Conservation (phyloP, 2,329 filamentous ascomycete species). For the Aspergillus floridensis region DNA sequence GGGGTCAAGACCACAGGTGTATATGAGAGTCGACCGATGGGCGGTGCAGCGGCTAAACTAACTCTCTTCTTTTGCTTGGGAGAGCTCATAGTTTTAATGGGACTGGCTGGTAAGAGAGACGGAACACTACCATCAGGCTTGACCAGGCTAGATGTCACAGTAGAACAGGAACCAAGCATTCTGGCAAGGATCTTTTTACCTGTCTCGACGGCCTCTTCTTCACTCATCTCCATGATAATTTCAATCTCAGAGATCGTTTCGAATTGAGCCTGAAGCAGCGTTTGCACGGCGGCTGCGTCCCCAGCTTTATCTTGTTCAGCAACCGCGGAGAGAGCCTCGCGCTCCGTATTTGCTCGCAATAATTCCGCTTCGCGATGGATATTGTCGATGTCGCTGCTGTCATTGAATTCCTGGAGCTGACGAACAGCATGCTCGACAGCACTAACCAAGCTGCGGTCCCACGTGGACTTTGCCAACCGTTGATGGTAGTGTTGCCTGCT, state of each 20-base stretch:
- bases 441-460: conserved; percentile 84
- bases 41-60: conserved; percentile 36
- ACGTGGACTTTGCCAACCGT: conserved; percentile 72
- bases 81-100: conserved; percentile 62
- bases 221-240: conserved; percentile 76
- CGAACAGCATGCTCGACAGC: conserved; percentile 81
- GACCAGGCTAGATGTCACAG: conserved; percentile 76
- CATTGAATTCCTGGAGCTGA: conserved; percentile 69
- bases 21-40: conserved; percentile 26
- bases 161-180: conserved; percentile 72
- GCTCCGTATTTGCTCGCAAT: conserved; percentile 76
- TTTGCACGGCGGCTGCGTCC: conserved; percentile 75
- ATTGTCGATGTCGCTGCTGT: conserved; percentile 66
- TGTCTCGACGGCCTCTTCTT: conserved; percentile 76
- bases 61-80: conserved; percentile 67
- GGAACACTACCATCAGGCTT: conserved; percentile 75
- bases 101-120: conserved; percentile 61
- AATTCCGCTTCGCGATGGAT: conserved; percentile 81
- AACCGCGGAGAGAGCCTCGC: conserved; percentile 73
- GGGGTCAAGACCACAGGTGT: conserved; percentile 32
- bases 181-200: conserved; percentile 75
- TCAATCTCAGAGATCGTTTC: conserved; percentile 82
- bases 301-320: conserved; percentile 79
- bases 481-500: conserved; percentile 90
- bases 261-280: conserved; percentile 84